Percentiles rank a stretch among this genome's conserved stretches.
Conservation (phyloP, 2,329 filamentous ascomycete species). For the Lachnum nothofagi region DNA sequence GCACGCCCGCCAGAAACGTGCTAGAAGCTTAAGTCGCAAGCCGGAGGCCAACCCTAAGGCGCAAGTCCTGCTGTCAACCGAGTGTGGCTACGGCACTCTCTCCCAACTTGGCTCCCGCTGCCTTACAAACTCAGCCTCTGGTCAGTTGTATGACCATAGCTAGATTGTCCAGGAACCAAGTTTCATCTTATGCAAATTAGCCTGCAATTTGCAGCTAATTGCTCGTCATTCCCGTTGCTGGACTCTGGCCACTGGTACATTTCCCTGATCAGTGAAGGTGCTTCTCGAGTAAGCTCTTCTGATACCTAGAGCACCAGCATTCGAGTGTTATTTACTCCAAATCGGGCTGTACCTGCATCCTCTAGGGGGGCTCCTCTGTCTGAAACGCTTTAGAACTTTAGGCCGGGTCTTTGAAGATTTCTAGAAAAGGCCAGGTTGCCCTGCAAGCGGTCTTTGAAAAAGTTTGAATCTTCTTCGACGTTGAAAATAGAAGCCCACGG, state of each 20-base stretch:
- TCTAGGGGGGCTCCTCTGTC: slow-evolving; percentile 6
- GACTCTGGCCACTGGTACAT: neutral
- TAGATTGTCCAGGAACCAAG: slow-evolving; percentile 8
- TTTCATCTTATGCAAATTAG: slow-evolving; percentile 20
- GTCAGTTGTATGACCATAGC: no score
- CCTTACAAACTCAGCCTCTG: no score
- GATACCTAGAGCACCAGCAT: slow-evolving; percentile 15
- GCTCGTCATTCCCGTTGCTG: slow-evolving; percentile 1
- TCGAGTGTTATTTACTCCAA: slow-evolving; percentile 13
- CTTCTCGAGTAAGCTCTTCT: slow-evolving; percentile 1
- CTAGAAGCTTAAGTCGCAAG: slow-evolving; percentile 11
- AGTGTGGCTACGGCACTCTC: neutral
- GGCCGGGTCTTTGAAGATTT: slow-evolving; percentile 5
- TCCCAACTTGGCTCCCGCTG: no score
- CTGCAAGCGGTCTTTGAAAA: slow-evolving; percentile 6
- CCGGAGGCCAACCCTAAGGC: slow-evolving; percentile 5
- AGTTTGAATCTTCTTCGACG: slow-evolving; percentile 4
- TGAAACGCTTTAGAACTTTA: slow-evolving; percentile 1
- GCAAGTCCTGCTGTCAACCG: neutral
- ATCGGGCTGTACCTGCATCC: slow-evolving; percentile 15
- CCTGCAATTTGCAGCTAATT: slow-evolving; percentile 8
- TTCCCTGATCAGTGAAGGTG: neutral
- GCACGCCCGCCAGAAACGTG: slow-evolving; percentile 15
- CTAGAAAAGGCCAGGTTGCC: slow-evolving; percentile 17
- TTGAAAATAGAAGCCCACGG: no score